Evolutionary conservation across 2,329 filamentous ascomycete genomes (phyloP).

Genomic region (Cordyceps javanica): DNA sequence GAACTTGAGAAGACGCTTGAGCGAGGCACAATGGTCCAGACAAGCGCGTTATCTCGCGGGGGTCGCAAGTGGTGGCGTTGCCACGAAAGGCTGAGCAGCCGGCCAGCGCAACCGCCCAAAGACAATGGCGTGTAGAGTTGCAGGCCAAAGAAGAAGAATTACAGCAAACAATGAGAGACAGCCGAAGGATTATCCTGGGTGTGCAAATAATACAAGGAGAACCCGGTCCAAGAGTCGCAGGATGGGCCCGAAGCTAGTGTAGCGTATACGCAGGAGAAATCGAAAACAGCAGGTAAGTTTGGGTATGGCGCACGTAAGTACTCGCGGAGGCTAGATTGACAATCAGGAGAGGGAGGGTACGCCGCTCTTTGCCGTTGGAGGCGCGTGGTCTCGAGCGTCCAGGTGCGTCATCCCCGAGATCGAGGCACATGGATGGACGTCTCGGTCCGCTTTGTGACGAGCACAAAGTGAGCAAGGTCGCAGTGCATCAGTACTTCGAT

Average conservation of each 20-base stretch:
- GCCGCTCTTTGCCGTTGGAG: neutral
- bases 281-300: neutral
- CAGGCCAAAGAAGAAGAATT: neutral
- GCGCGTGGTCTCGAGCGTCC: too few species aligned
- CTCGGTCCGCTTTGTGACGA: too few species aligned
- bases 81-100: neutral
- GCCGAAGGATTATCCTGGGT: neutral
- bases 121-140: neutral
- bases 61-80: neutral
- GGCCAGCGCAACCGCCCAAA: neutral
- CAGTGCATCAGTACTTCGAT: too few species aligned
- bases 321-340: neutral
- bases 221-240: neutral
- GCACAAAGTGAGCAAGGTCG: too few species aligned
- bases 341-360: neutral
- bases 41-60: neutral
- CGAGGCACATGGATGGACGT: neutral
- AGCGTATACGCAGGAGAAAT: neutral
- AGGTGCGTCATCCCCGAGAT: too few species aligned
- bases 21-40: neutral
- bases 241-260: neutral
- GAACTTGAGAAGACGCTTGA: neutral
- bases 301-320: neutral
- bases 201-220: neutral
- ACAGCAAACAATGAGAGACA: neutral